Conservation (phyloP, 2,329 filamentous ascomycete genomes). For the Aspergillus piperis region DNA sequence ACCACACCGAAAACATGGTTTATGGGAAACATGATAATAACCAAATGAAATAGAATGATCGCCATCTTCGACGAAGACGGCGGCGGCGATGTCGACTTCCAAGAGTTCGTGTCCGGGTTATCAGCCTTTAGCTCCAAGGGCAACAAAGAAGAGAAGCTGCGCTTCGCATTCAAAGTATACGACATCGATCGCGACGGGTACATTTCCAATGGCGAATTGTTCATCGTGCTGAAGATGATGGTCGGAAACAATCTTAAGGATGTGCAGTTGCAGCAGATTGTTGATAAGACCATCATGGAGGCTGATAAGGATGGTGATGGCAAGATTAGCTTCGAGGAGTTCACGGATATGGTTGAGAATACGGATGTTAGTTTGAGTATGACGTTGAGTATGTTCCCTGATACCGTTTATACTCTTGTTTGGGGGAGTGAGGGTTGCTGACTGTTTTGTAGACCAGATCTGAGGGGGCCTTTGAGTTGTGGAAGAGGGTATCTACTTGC, state of each 20-base stretch:
- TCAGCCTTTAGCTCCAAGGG: conserved; percentile 96
- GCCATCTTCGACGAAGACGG: conserved; percentile 99
- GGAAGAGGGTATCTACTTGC: neutral
- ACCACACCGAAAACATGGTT: neutral
- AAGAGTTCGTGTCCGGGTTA: conserved; percentile 94
- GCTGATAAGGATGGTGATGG: conserved; percentile 93
- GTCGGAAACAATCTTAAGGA: conserved; percentile 99
- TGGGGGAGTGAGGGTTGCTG: neutral
- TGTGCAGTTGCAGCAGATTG: conserved; percentile 96
- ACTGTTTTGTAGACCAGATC: conserved; percentile 3
- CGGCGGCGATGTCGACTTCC: conserved; percentile 96
- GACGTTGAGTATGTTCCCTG: conserved; percentile 59
- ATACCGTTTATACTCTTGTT: no score
- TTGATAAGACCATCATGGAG: conserved; percentile 99
- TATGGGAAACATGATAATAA: neutral
- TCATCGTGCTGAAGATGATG: conserved; percentile 99
- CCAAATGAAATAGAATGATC: conserved; percentile 71
- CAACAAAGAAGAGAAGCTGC: conserved; percentile 98
- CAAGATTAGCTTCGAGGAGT: conserved; percentile 99
- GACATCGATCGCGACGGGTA: conserved; percentile 98
- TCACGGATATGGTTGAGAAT: conserved; percentile 97
- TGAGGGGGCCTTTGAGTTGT: neutral
- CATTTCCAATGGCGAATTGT: conserved; percentile 98
- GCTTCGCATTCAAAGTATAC: conserved; percentile 98
- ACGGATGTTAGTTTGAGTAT: conserved; percentile 72